phyloP scores from a whole-genome alignment of 2,329 filamentous ascomycete genomes.

The Elsinoe fawcettii region DNA sequence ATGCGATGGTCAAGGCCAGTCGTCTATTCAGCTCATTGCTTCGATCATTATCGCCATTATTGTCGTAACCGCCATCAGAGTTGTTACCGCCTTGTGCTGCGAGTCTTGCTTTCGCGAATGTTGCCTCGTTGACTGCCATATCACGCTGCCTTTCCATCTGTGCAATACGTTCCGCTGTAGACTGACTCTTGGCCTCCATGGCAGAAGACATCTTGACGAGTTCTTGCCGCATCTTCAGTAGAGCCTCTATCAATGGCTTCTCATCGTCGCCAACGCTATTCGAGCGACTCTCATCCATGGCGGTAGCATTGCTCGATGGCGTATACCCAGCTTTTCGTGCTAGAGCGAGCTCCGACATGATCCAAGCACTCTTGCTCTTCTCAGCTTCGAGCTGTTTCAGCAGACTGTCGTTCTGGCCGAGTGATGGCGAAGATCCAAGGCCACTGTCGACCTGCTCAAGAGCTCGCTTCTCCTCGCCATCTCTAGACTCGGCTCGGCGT shows the following conservation, averaged over 20 bases:
- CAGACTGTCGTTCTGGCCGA: constrained; percentile 62
- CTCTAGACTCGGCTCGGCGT: background rate
- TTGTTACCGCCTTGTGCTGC: constrained; percentile 63
- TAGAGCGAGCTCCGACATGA: constrained; percentile 85
- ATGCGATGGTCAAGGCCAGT: constrained; percentile 69
- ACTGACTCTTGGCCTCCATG: constrained; percentile 77
- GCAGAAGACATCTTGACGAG: constrained; percentile 81
- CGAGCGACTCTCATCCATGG: constrained; percentile 65
- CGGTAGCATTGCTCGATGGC: constrained; percentile 55
- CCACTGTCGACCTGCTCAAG: constrained; percentile 33
- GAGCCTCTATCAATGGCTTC: constrained; percentile 80
- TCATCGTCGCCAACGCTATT: constrained; percentile 89
- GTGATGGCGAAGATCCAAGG: constrained; percentile 52
- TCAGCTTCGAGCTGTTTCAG: constrained; percentile 79
- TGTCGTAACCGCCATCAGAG: constrained; percentile 46
- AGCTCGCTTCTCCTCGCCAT: constrained; percentile 10
- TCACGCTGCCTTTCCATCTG: constrained; percentile 93
- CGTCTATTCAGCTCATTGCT: constrained; percentile 70
- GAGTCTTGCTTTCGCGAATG: constrained; percentile 88
- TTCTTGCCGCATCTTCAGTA: constrained; percentile 84
- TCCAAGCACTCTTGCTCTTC: constrained; percentile 90
- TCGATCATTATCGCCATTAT: constrained; percentile 56
- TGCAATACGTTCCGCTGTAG: constrained; percentile 81
- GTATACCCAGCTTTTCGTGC: constrained; percentile 87
- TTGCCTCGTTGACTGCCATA: constrained; percentile 85